phyloP scores from a whole-genome alignment of 2,329 filamentous ascomycete genomes.

The Metarhizium anisopliae region DNA sequence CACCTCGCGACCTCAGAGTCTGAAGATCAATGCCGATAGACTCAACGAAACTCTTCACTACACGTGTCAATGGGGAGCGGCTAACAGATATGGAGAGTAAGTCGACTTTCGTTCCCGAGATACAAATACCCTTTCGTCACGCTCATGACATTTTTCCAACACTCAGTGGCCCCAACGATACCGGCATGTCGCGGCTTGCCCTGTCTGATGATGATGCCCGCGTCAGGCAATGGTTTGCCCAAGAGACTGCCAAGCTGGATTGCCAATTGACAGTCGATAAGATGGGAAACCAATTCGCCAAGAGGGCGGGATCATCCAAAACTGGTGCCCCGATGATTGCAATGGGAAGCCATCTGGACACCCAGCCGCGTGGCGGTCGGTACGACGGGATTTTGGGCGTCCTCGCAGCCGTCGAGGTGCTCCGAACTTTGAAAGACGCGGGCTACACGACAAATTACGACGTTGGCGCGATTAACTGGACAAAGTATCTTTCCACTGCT shows the following conservation, averaged over 20 bases:
- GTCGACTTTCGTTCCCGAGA: constrained; percentile 1
- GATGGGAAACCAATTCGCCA: constrained; percentile 75
- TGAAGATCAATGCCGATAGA: constrained; percentile 19
- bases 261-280: constrained; percentile 62
- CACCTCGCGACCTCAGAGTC: neutral
- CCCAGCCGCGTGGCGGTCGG: constrained; percentile 53
- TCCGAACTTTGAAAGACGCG: constrained; percentile 56
- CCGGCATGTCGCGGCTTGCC: constrained; percentile 69
- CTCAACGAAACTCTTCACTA: constrained; percentile 21
- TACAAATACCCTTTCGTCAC: neutral
- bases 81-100: constrained; percentile 20
- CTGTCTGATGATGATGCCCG: constrained; percentile 67
- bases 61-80: constrained; percentile 24
- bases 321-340: constrained; percentile 53
- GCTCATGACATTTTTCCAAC: neutral
- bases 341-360: constrained; percentile 62
- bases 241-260: constrained; percentile 53
- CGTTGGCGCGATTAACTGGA: constrained; percentile 71
- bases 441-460: constrained; percentile 60
- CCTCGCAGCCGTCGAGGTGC: constrained; percentile 61
- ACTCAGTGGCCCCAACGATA: constrained; percentile 37
- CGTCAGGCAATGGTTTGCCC: constrained; percentile 70
- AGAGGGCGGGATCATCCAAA: constrained; percentile 50
- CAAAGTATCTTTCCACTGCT: constrained; percentile 40
- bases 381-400: constrained; percentile 75